Conservation (phyloP, 1,284 basidiomycete genomes). For the Psilocybe mexicana region DNA sequence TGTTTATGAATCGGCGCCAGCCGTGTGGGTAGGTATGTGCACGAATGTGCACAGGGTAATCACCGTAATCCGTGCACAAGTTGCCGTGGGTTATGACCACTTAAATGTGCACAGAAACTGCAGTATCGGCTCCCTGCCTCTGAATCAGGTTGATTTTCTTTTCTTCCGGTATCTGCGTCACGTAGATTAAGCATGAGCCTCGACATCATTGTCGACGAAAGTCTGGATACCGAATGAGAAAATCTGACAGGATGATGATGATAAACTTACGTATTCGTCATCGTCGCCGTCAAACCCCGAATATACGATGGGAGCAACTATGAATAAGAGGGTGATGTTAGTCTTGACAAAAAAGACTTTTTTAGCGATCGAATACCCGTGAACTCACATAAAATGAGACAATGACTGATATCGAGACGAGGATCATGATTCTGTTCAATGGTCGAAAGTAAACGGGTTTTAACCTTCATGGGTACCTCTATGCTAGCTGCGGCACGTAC, state of each 20-base stretch:
- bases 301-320: not conserved
- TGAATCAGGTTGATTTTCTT: too few species aligned
- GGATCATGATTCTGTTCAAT: slow-evolving; percentile 1
- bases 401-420: slow-evolving; percentile 2
- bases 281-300: slow-evolving; percentile 1
- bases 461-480: not conserved
- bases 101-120: too few species aligned
- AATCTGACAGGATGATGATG: not conserved
- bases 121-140: too few species aligned
- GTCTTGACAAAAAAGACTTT: not conserved
- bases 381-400: not conserved
- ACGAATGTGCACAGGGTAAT: too few species aligned
- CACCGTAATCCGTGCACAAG: too few species aligned
- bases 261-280: not conserved
- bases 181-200: slow-evolving; percentile 2
- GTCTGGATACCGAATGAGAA: not conserved
- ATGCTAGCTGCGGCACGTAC: not conserved
- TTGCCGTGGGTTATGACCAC: too few species aligned
- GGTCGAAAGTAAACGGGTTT: not conserved
- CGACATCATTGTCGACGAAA: not conserved
- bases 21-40: too few species aligned
- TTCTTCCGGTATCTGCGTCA: not conserved
- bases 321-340: not conserved
- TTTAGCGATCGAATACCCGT: not conserved
- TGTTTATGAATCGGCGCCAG: too few species aligned